A percentile compares a stretch with the other conserved stretches of the same genome.
Evolutionary conservation across 1,139 yeast species (phyloP).

Genomic region (Hyphopichia burtonii): DNA sequence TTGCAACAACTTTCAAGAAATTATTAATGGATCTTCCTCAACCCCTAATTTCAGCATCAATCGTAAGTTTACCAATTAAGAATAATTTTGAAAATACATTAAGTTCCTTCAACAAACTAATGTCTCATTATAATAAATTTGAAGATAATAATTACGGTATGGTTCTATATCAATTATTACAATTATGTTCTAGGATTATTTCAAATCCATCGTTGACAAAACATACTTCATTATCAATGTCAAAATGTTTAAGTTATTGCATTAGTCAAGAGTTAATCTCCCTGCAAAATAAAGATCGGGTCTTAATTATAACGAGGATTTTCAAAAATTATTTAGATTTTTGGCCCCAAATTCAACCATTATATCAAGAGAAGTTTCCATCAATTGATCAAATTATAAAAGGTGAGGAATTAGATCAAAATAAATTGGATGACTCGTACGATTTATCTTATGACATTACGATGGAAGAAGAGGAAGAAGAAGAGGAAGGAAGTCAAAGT

Average conservation of each 20-base stretch:
- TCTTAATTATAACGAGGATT: conserved; percentile 51
- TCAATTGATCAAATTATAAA: conserved; percentile 23
- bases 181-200: conserved; percentile 36
- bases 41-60: conserved; percentile 44
- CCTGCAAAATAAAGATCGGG: conserved; percentile 42
- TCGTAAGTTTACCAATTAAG: conserved; percentile 45
- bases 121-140: conserved; percentile 10
- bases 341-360: conserved; percentile 30
- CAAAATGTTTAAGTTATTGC: conserved; percentile 51
- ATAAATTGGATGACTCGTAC: conserved; percentile 27
- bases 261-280: conserved; percentile 51
- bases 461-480: conserved; percentile 18
- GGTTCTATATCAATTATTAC: conserved; percentile 41
- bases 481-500: conserved; percentile 12
- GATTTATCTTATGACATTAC: conserved; percentile 32
- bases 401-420: conserved; percentile 13
- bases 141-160: conserved; percentile 14
- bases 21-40: conserved; percentile 44
- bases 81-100: conserved; percentile 45
- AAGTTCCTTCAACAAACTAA: conserved; percentile 12
- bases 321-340: conserved; percentile 47
- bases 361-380: conserved; percentile 12
- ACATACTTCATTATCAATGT: conserved; percentile 44
- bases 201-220: conserved; percentile 32
- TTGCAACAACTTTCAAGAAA: conserved; percentile 53